A percentile compares a stretch with the other conserved stretches of the same genome.
These are phyloP conservation scores for Aspergillus funiculosus DNA, from an alignment of 495 filamentous ascomycete genomes.

Conservation along the genomic window DNA sequence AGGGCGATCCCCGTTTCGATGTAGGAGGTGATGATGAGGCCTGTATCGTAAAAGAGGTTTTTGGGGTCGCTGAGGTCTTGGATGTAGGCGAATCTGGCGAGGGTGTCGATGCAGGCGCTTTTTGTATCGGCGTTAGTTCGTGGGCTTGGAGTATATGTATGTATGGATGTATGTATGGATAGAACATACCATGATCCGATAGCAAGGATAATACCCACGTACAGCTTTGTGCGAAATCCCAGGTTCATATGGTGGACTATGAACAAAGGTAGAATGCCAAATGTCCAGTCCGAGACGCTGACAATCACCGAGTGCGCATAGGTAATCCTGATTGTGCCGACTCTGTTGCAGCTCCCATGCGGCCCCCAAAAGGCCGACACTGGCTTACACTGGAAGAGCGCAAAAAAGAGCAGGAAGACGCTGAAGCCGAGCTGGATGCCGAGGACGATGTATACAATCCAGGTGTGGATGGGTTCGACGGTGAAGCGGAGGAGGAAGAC, in stretches of 20 bases:
- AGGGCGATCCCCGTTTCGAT: background rate
- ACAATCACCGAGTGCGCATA: conserved; percentile 6
- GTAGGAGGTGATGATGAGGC: background rate
- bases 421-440: background rate
- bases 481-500: background rate
- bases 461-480: background rate
- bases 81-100: background rate
- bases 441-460: conserved; percentile 5
- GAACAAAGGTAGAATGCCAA: background rate
- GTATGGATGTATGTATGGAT: background rate
- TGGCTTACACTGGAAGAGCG: background rate
- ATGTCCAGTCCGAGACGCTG: background rate
- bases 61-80: conserved; percentile 3
- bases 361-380: conserved; percentile 1
- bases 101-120: background rate
- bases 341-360: background rate
- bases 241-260: conserved; percentile 2
- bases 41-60: conserved; percentile 3
- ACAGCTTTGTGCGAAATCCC: background rate
- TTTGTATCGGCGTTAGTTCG: too few species aligned
- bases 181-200: background rate
- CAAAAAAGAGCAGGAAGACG: conserved; percentile 1
- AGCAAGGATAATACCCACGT: background rate
- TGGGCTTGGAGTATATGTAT: background rate
- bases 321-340: background rate